phyloP scores from a whole-genome alignment of 257 asterid species.

The Rauvolfia tetraphylla region DNA sequence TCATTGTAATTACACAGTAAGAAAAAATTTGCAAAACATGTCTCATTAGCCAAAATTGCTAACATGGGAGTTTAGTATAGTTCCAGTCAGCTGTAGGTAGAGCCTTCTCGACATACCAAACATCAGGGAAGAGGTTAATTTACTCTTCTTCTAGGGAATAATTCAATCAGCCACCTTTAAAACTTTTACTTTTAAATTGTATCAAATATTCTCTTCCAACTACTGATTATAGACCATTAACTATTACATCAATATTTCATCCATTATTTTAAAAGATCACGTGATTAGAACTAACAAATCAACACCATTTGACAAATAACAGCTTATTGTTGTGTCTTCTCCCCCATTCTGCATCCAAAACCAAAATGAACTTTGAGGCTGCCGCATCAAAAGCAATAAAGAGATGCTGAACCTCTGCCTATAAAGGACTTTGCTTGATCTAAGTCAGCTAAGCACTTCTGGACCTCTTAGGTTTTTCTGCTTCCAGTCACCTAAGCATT shows the following conservation, averaged over 20 bases:
- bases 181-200: not conserved
- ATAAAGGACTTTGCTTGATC: not conserved
- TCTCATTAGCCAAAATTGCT: not conserved
- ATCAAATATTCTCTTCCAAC: not conserved
- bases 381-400: not conserved
- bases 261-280: not conserved
- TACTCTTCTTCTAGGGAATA: too few relatives aligned
- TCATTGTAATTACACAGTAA: not conserved
- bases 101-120: too few relatives aligned
- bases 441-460: not conserved
- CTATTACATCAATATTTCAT: not conserved
- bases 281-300: not conserved
- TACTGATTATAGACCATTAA: not conserved
- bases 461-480: not conserved
- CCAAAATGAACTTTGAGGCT: too few relatives aligned
- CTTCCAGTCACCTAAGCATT: not conserved
- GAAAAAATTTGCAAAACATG: not conserved
- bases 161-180: not conserved
- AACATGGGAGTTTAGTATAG: not conserved
- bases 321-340: too few relatives aligned
- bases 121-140: too few relatives aligned
- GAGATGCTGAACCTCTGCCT: not conserved
- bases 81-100: too few relatives aligned
- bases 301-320: not conserved
- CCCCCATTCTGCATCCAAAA: not conserved